Evolutionary conservation across 2,329 filamentous ascomycete genomes (phyloP).

Genomic region (Teratosphaeria gauchensis): DNA sequence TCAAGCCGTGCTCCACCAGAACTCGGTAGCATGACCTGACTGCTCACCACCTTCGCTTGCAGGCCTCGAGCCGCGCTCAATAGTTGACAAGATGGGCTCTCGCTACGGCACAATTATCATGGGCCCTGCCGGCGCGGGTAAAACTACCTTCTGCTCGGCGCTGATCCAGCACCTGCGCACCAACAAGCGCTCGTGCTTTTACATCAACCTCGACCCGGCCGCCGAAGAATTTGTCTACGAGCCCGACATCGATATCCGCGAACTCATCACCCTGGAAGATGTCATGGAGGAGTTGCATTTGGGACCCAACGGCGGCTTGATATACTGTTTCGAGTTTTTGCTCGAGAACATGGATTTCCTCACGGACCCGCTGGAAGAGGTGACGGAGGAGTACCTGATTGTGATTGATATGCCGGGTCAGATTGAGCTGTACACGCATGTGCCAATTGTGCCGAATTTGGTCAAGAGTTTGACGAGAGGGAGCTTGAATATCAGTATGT

Average conservation of each 20-base stretch:
- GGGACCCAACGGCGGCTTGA: constrained; percentile 83
- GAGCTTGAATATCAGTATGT: constrained; percentile 78
- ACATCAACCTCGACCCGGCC: constrained; percentile 95
- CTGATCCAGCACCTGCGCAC: constrained; percentile 88
- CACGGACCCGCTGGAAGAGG: constrained; percentile 69
- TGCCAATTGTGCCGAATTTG: constrained; percentile 79
- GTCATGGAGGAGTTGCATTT: constrained; percentile 92
- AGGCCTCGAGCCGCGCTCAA: not conserved
- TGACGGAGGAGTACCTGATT: constrained; percentile 93
- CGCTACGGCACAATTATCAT: constrained; percentile 94
- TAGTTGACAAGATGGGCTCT: constrained; percentile 20
- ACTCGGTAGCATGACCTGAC: not conserved
- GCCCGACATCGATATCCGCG: constrained; percentile 90
- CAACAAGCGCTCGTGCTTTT: constrained; percentile 88
- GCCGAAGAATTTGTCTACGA: constrained; percentile 86
- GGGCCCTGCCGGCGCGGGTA: constrained; percentile 95
- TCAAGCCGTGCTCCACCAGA: not conserved
- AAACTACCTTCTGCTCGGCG: constrained; percentile 89
- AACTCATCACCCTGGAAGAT: constrained; percentile 86
- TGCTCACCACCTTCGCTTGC: not conserved
- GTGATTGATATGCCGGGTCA: constrained; percentile 98
- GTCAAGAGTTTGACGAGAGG: constrained; percentile 75
- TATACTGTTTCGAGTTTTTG: constrained; percentile 95
- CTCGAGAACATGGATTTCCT: constrained; percentile 91
- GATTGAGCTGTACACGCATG: constrained; percentile 96